A percentile compares a stretch with the other conserved stretches of the same genome.
phyloP scores from a whole-genome alignment of 305 asterid species.

The Euphrasia arctica region DNA sequence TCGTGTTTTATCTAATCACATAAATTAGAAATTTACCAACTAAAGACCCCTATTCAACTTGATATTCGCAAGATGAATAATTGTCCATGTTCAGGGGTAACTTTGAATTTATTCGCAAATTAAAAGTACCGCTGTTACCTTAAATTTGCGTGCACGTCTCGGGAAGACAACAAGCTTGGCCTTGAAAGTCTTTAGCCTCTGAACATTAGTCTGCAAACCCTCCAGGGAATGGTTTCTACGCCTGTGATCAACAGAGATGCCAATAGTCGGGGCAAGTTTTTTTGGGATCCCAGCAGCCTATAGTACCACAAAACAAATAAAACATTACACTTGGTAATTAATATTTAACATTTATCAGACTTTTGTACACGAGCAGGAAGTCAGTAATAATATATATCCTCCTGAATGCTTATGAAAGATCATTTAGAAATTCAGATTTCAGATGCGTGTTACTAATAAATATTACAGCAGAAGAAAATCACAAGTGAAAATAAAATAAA shows the following conservation, averaged over 20 bases:
- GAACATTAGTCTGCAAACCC: background rate
- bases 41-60: too few species aligned
- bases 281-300: constrained; percentile 5
- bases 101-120: too few species aligned
- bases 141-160: background rate
- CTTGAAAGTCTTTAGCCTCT: background rate
- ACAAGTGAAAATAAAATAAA: too few species aligned
- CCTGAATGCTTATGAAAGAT: background rate
- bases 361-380: too few species aligned
- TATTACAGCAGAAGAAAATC: background rate
- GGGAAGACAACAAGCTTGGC: background rate
- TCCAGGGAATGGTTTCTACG: background rate
- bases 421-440: background rate
- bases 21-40: too few species aligned
- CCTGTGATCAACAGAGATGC: background rate
- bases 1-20: too few species aligned
- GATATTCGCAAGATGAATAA: too few species aligned
- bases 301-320: background rate
- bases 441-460: background rate
- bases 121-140: too few species aligned
- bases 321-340: too few species aligned
- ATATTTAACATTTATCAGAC: background rate
- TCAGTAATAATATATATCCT: background rate
- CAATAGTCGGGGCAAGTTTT: constrained; percentile 1
- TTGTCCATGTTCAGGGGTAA: too few species aligned